Base-by-base conservation (phyloP, 768 basidiomycete genomes). In the Boletus sensibilis region DNA sequence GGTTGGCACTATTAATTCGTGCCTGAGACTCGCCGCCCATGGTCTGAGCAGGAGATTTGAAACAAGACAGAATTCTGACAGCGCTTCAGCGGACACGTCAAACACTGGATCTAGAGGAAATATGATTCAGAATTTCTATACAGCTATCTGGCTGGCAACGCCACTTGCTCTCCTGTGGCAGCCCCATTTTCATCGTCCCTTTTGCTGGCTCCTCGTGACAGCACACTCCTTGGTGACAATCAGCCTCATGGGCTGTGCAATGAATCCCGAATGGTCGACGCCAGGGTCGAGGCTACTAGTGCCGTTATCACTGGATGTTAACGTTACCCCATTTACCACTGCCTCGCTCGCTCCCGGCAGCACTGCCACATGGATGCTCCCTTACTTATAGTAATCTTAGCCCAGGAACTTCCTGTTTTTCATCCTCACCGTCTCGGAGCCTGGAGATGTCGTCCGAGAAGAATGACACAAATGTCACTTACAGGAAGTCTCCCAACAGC, bases 371-470 rank as follows among this genome's bases (percentile, higher is more conserved):
- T 7, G 12, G 3, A 2, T 5, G 5, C 13, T 13, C 16, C 40
- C 21, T 44, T 50, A 5, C 25, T 33, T 43, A 41, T 56, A 55
- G 43, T 50, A 46, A 42, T 35, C 20, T 18, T 9, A 1, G 5
- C n/a, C 16, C 25, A 10, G 27, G 1, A 20, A 29, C 4, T 2
- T 37, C 3, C 31, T 20, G 2, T 40, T 16, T 25, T 34, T 31
- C 16, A 18, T 13, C 14, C 8, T 23, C 27, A 3, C 21, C 20
- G 8, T 16, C 29, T 25, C 18, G n/a, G 45, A 11, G 4, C 18
- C 10, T 20, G 2, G 34, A 34, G 12, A 68, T 65, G 62, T 52
- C 48, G 20, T 33, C 57, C 3, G 72, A 72, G 40, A 74, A 72
- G 52, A 61, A 56, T 20, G 45, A 31, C 8, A 1, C 49, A 4